Base-by-base conservation (phyloP, 108 stramenopile species). In the Parmales sp. region DNA sequence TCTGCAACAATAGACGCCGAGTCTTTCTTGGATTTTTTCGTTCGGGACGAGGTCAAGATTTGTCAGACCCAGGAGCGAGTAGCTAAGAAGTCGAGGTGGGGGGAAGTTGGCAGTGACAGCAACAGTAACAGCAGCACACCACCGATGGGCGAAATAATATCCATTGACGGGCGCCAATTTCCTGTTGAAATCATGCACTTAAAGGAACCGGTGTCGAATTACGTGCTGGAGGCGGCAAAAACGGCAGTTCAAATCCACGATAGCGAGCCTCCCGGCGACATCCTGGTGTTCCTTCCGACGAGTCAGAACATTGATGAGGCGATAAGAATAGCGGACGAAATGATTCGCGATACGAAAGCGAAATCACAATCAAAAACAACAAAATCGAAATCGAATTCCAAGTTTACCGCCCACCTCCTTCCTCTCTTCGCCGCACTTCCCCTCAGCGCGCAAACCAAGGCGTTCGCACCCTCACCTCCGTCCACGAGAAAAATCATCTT, bases 1-100 rank as follows among this genome's bases (percentile, higher is more conserved):
- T 94, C 92, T 69, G 99, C 99, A 23, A 98, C 97, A 0, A 82
- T 97, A 48, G 94, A 99, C 76, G 96, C 93, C 0, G 75, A 93
- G 45, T 71, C 81, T 5, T 99, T 99, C 73, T 67, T 86, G 25
- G 80, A 86, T 22, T 99, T 91, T 69, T 97, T 99, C 70, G 79
- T 87, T 18, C 77, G 79, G 7, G 18, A 72, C 51, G 38, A 45
- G 75, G 72, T 63, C 5, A 23, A 54, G 23, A 19, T n/a, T n/a
- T 29, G 29, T 22, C 22, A 46, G 7, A 39, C 20, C 20, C 48
- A 31, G 22, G 64, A 50, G 9, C 31, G 2, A 37, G 39, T 43
- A 22, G 45, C 45, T 23, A 72, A 72, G 60, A 64, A 76, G 49
- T 69, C 51, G 38, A 71, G n/a, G n/a, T n/a, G n/a, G n/a, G n/a